Evolutionary conservation across 2,329 filamentous ascomycete genomes (phyloP).

Genomic region (Tolypocladium endophyticum): DNA sequence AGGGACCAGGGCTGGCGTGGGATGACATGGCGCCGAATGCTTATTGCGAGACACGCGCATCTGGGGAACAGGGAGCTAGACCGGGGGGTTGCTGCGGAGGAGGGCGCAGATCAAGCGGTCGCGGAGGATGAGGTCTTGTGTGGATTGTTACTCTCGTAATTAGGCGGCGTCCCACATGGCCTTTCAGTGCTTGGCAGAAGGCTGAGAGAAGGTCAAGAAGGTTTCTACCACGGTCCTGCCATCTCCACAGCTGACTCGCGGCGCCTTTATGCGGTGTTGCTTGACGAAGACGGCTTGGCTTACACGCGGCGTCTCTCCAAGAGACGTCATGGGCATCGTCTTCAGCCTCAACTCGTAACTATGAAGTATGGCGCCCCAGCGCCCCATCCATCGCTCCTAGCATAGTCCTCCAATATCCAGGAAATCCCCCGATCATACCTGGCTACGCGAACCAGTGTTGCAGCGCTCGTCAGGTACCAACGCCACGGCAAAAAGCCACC

Average conservation of each 20-base stretch:
- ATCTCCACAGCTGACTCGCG: neutral
- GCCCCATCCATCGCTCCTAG: neutral
- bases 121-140: neutral
- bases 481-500: neutral
- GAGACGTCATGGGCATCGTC: no score
- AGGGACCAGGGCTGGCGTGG: neutral
- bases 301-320: neutral
- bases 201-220: neutral
- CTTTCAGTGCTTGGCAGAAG: neutral
- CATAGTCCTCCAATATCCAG: neutral
- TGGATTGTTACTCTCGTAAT: no score
- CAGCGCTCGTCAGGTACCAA: neutral
- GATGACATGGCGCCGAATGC: neutral
- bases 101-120: neutral
- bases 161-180: no score
- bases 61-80: neutral
- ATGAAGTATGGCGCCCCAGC: neutral
- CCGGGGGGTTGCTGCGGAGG: neutral
- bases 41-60: neutral
- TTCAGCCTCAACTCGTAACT: neutral
- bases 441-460: neutral
- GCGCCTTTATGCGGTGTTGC: neutral
- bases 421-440: neutral
- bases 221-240: neutral
- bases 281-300: neutral